Conservation (phyloP, 2,329 filamentous ascomycete species). For the Xenoacremonium recifei region DNA sequence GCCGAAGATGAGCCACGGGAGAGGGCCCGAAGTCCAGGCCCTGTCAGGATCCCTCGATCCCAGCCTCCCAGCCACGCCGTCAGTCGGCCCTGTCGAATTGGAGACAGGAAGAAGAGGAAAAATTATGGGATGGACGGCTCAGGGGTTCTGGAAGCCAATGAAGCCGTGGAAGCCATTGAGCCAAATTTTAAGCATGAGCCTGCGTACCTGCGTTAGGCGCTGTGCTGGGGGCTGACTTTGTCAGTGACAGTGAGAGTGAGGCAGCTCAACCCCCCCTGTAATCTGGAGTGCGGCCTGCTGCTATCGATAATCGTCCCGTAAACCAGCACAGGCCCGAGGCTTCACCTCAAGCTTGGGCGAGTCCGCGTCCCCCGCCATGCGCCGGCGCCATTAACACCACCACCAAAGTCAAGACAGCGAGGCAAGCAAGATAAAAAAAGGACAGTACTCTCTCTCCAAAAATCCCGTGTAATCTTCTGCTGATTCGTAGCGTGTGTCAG, state of each 20-base stretch:
- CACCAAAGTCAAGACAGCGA: constrained; percentile 8
- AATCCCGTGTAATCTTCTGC: constrained; percentile 7
- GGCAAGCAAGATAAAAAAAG: constrained; percentile 14
- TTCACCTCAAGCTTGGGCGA: constrained; percentile 1
- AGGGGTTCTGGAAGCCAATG: too few species aligned
- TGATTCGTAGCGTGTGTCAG: constrained; percentile 12
- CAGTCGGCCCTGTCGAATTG: too few species aligned
- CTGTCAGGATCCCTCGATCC: too few species aligned
- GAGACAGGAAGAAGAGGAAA: too few species aligned
- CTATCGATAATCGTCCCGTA: constrained; percentile 29
- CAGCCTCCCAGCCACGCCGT: too few species aligned
- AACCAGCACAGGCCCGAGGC: constrained; percentile 13
- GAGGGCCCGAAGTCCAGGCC: too few species aligned
- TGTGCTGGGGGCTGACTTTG: too few species aligned
- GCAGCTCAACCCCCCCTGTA: not conserved
- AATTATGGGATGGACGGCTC: too few species aligned
- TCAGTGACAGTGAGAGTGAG: not conserved
- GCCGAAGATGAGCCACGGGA: too few species aligned
- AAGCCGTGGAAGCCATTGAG: too few species aligned
- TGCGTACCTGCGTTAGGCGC: too few species aligned
- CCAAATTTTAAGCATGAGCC: too few species aligned
- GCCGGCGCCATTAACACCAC: constrained; percentile 12
- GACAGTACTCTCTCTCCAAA: constrained; percentile 1
- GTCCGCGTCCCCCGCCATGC: constrained; percentile 27
- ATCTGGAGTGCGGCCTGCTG: not conserved